These are phyloP conservation scores for Salvia miltiorrhiza DNA, from an alignment of 257 asterid genomes.

Conservation along the genomic window DNA sequence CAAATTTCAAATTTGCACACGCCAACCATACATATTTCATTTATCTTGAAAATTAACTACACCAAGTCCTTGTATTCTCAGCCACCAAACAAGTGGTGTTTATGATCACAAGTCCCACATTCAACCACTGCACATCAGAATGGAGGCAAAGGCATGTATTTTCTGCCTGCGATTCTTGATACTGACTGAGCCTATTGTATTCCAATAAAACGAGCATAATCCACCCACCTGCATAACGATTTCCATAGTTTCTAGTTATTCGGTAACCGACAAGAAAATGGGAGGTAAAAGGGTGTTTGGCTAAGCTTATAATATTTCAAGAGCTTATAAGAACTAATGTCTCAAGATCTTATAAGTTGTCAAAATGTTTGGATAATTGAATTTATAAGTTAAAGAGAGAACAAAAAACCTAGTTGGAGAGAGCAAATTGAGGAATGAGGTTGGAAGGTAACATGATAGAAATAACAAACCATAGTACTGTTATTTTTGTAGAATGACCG, in stretches of 20 bases:
- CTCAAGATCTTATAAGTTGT: no score
- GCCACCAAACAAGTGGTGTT: conserved; percentile 2
- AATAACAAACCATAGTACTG: no score
- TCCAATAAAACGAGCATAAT: conserved; percentile 83
- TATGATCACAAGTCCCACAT: neutral
- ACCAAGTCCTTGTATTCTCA: neutral
- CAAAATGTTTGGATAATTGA: no score
- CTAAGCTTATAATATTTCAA: no score
- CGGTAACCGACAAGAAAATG: neutral
- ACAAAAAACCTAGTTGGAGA: no score
- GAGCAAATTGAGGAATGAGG: no score
- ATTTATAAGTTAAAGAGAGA: no score
- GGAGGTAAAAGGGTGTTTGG: neutral
- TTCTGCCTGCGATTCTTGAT: conserved; percentile 25
- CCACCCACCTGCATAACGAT: conserved; percentile 77
- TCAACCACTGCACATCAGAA: conserved; percentile 12
- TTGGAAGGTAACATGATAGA: no score
- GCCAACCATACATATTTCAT: neutral
- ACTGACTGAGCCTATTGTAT: conserved; percentile 72
- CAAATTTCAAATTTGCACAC: conserved; percentile 10
- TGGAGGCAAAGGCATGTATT: neutral
- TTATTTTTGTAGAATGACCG: no score
- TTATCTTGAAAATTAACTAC: no score
- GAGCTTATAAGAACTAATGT: no score
- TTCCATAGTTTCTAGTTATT: neutral